A percentile compares a stretch with the other conserved stretches of the same genome.
phyloP scores from a whole-genome alignment of 1,139 yeast species.

The Pichia terricola region DNA sequence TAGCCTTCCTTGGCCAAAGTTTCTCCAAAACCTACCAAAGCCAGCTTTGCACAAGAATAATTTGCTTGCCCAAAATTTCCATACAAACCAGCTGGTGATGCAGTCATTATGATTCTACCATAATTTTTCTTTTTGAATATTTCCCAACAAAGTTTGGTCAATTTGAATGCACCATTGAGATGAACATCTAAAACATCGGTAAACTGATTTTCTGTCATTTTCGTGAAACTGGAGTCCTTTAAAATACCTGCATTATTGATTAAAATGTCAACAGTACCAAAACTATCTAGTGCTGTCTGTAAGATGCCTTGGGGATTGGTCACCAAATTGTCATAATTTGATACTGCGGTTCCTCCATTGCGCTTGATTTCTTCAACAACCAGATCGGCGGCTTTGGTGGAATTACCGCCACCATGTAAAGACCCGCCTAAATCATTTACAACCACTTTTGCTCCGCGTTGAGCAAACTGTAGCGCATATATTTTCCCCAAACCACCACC shows the following conservation, averaged over 20 bases:
- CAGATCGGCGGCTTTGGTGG: conserved; percentile 69
- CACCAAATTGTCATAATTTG: conserved; percentile 86
- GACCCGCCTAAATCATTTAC: conserved; percentile 93
- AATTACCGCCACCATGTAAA: conserved; percentile 53
- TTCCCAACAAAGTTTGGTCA: conserved; percentile 91
- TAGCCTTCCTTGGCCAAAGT: conserved; percentile 92
- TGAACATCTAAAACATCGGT: conserved; percentile 78
- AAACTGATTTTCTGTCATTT: conserved; percentile 78
- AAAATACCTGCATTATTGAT: conserved; percentile 94
- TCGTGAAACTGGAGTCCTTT: conserved; percentile 67
- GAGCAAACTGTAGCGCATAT: conserved; percentile 80
- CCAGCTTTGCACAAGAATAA: conserved; percentile 90
- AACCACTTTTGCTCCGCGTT: conserved; percentile 85
- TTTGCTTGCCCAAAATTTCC: conserved; percentile 97
- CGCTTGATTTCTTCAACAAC: conserved; percentile 77
- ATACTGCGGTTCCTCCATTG: conserved; percentile 81
- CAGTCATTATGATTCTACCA: conserved; percentile 85
- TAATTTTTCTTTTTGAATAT: conserved; percentile 72
- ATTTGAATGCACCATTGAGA: conserved; percentile 78
- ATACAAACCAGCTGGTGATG: conserved; percentile 93
- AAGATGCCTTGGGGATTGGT: conserved; percentile 79
- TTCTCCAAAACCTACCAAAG: conserved; percentile 83
- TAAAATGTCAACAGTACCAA: conserved; percentile 82
- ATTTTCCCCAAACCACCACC: conserved; percentile 94
- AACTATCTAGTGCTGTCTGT: conserved; percentile 75